Conservation (phyloP, 805 yeast genomes). For the Nakazawaea wyomingensis region DNA sequence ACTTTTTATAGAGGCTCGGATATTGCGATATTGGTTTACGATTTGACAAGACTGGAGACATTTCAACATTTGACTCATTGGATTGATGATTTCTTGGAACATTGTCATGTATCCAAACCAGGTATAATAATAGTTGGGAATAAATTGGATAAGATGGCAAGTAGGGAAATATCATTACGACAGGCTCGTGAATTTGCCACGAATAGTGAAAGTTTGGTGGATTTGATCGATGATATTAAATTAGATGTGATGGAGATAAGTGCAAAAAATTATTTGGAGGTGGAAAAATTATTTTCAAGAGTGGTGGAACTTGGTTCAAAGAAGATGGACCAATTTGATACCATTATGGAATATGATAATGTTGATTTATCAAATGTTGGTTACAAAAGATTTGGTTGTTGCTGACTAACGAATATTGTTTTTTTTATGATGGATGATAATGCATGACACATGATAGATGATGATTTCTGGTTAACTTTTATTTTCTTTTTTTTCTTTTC, state of each 20-base stretch:
- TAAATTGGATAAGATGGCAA: conserved; percentile 34
- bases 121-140: conserved; percentile 50
- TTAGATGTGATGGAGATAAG: conserved; percentile 24
- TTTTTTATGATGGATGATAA: too few relatives aligned
- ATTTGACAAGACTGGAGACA: conserved; percentile 46
- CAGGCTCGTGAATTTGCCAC: conserved; percentile 26
- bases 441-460: too few relatives aligned
- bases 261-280: conserved; percentile 23
- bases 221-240: conserved; percentile 20
- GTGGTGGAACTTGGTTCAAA: conserved; percentile 22
- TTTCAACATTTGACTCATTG: conserved; percentile 39
- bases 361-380: conserved; percentile 17
- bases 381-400: conserved; percentile 5
- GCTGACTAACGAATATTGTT: neutral
- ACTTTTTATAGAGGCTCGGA: conserved; percentile 59
- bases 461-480: too few relatives aligned
- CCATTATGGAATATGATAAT: conserved; percentile 19
- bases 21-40: conserved; percentile 49
- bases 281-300: conserved; percentile 22
- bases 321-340: conserved; percentile 16
- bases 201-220: conserved; percentile 13
- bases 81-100: conserved; percentile 43
- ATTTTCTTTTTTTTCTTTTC: too few relatives aligned
- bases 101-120: conserved; percentile 43
- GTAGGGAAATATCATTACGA: conserved; percentile 24